Evolutionary conservation across 306 rosid species (phyloP).

Genomic region (Casuarina glauca): DNA sequence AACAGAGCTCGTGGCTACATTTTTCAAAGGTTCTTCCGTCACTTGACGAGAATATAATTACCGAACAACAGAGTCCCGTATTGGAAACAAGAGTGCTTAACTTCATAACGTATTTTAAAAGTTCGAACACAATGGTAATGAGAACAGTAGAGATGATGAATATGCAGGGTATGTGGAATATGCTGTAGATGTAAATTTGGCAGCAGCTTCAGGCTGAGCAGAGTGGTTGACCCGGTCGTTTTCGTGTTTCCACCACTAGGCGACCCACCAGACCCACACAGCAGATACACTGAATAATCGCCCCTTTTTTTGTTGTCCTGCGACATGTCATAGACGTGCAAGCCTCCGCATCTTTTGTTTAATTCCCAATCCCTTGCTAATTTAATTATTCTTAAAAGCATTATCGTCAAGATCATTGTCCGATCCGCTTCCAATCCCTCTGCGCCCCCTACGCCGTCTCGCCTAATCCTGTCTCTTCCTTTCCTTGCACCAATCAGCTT

Average conservation of each 20-base stretch:
- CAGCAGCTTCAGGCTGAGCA: neutral
- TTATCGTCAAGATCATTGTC: constrained; percentile 16
- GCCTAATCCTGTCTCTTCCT: constrained; percentile 15
- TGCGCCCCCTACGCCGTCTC: constrained; percentile 11
- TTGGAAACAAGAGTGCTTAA: too few species aligned
- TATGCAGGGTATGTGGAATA: neutral
- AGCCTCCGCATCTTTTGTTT: constrained; percentile 5
- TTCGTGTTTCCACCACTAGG: constrained; percentile 26
- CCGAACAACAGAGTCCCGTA: too few species aligned
- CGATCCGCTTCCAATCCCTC: constrained; percentile 7
- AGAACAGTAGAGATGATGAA: neutral
- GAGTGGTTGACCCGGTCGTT: neutral
- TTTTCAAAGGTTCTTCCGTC: too few species aligned
- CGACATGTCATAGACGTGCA: constrained; percentile 17
- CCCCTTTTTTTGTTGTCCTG: neutral
- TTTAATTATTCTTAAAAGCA: constrained; percentile 7
- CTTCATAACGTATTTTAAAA: too few species aligned
- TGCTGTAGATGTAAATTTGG: neutral
- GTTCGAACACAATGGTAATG: too few species aligned
- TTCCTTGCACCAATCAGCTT: constrained; percentile 30
- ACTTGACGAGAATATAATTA: too few species aligned
- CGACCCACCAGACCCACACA: constrained; percentile 2
- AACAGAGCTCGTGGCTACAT: too few species aligned
- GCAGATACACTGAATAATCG: neutral
- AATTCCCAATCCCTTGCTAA: constrained; percentile 13